These are phyloP conservation scores for Daldinia bambusicola DNA, from an alignment of 495 filamentous ascomycete species.

Conservation along the genomic window DNA sequence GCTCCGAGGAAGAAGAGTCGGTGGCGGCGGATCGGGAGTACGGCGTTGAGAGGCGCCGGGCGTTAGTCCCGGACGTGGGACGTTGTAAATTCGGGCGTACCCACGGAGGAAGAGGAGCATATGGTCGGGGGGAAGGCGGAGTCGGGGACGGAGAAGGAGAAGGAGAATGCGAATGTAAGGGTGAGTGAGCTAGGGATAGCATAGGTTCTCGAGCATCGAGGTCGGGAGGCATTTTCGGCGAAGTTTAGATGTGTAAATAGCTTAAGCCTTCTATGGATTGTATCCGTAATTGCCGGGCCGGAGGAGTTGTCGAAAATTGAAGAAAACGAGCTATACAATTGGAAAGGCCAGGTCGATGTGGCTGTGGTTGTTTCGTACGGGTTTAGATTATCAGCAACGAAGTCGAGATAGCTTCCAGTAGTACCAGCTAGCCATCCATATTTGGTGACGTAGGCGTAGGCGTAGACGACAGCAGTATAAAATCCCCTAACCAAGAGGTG, in stretches of 20 bases:
- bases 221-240: conserved; percentile 45
- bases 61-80: conserved; percentile 22
- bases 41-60: conserved; percentile 31
- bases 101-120: conserved; percentile 34
- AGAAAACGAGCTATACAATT: not conserved
- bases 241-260: not conserved
- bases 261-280: not conserved
- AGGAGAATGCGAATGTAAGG: conserved; percentile 23
- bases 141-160: conserved; percentile 31
- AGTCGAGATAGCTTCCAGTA: conserved; percentile 6
- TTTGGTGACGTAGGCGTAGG: not conserved
- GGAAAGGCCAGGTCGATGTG: not conserved
- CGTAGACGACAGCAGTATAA: conserved; percentile 4
- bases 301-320: conserved; percentile 1
- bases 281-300: conserved; percentile 7
- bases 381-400: conserved; percentile 8
- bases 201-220: conserved; percentile 42
- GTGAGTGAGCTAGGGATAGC: conserved; percentile 34
- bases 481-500: not conserved
- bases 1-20: conserved; percentile 23
- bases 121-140: conserved; percentile 19
- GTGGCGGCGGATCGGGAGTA: conserved; percentile 42
- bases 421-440: conserved; percentile 32
- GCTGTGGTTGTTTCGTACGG: conserved; percentile 4
- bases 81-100: conserved; percentile 32